Base-by-base conservation (phyloP, 345 rosid genomes). In the Microcos paniculata region DNA sequence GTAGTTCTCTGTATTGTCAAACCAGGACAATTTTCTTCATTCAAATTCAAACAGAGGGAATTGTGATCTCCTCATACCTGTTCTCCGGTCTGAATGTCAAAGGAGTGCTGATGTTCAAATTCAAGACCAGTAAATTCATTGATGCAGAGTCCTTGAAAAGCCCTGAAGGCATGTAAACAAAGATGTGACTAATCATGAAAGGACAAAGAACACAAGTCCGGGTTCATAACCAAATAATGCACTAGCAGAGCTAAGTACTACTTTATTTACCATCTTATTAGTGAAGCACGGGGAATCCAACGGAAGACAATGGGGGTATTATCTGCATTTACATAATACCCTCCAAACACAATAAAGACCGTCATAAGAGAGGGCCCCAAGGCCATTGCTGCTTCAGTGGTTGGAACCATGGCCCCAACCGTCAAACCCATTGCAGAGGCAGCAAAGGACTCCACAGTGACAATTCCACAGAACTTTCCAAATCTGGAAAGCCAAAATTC, bases 341-440 rank as follows among this genome's bases (percentile, higher is more conserved):
- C 99, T 79, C 98, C 97, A 72, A 96, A 96, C 46, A 96, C 99
- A 12, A 93, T 86, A 72, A 96, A 93, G 74, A 96, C 97, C 33
- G 97, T 96, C 99, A 96, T 96, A 74, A 93, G 96, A 73, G 99
- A 96, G 38, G 98, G 99, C 52, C 99, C 99, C 30, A 96, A 78
- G 14, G 99, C 97, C 99, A 91, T 93, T 70, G 99, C 99, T 80
- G 99, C 99, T 85, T 96, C 99, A 56, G 96, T 87, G 71, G 85
- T 93, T n/a, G 98, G 96, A 67, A 88, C 98, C 96, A 93, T 93
- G 62, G 98, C 98, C 77, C 98, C 99, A 33, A 91, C 99, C 43
- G 99, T 93, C 72, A 96, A 90, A 73, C 98, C 99, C 99, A 96
- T 91, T 55, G 99, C 99, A 74, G 99, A 96, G 53, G 99, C 99